Evolutionary conservation across 2,329 filamentous ascomycete species (phyloP).

Genomic region (Arachnomyces sp.): DNA sequence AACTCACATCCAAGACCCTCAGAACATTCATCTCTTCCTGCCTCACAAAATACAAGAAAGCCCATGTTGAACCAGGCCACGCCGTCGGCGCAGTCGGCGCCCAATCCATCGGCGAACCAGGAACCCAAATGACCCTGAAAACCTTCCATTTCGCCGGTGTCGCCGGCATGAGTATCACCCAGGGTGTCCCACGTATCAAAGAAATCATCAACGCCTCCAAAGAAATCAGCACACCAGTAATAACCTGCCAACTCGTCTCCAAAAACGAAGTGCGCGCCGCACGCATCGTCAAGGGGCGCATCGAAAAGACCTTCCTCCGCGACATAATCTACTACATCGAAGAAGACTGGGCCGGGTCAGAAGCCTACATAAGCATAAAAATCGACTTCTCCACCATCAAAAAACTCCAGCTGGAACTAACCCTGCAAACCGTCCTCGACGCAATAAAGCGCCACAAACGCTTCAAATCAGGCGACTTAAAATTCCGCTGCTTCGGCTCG

Average conservation of each 20-base stretch:
- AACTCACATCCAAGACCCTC: slow-evolving; percentile 69
- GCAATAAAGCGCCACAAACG: slow-evolving; percentile 77
- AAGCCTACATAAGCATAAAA: slow-evolving; percentile 68
- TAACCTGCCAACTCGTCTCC: slow-evolving; percentile 75
- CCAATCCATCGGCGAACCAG: slow-evolving; percentile 95
- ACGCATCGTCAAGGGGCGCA: slow-evolving; percentile 82
- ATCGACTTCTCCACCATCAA: slow-evolving; percentile 72
- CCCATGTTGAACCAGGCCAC: slow-evolving; percentile 87
- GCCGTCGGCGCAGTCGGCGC: slow-evolving; percentile 93
- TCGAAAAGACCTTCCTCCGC: slow-evolving; percentile 86
- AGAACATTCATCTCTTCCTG: slow-evolving; percentile 71
- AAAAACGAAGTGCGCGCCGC: slow-evolving; percentile 67
- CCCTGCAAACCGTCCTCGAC: slow-evolving; percentile 60
- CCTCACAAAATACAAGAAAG: slow-evolving; percentile 80
- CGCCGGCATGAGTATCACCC: slow-evolving; percentile 97
- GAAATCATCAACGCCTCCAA: slow-evolving; percentile 99
- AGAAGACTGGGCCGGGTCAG: slow-evolving; percentile 74
- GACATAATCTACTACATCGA: slow-evolving; percentile 76
- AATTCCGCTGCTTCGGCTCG: slow-evolving; percentile 40
- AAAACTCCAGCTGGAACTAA: slow-evolving; percentile 73
- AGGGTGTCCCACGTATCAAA: slow-evolving; percentile 99
- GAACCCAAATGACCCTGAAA: slow-evolving; percentile 98
- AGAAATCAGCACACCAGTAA: slow-evolving; percentile 86
- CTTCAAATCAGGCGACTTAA: slow-evolving; percentile 58
- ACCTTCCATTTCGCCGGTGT: slow-evolving; percentile 99